Percentiles rank a stretch among this genome's conserved stretches.
Conservation (phyloP, 2,329 filamentous ascomycete genomes). For the Fusarium fujikuroi region DNA sequence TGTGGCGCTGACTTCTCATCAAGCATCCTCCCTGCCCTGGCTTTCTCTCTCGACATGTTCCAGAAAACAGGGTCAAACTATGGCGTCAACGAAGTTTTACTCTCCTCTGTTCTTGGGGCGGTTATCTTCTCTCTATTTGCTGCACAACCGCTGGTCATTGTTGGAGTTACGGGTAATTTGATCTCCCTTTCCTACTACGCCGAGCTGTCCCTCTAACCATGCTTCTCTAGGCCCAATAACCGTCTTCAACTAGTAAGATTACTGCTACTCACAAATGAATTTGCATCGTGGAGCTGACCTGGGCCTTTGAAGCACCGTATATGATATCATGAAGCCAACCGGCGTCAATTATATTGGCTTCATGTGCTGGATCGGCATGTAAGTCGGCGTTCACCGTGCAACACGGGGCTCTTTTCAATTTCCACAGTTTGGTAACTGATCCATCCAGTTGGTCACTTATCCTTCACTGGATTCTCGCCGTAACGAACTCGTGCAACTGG, state of each 20-base stretch:
- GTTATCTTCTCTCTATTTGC: conserved; percentile 84
- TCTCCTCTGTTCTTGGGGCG: conserved; percentile 83
- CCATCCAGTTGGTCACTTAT: conserved; percentile 77
- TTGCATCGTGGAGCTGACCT: conserved; percentile 4
- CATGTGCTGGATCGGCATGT: conserved; percentile 91
- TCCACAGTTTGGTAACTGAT: not conserved
- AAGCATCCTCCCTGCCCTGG: conserved; percentile 86
- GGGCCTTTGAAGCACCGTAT: conserved; percentile 73
- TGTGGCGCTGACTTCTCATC: conserved; percentile 23
- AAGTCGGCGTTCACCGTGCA: conserved; percentile 44
- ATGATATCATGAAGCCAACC: conserved; percentile 82
- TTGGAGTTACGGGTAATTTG: conserved; percentile 78
- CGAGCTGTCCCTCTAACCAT: conserved; percentile 7
- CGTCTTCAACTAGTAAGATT: conserved; percentile 82
- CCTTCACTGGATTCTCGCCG: conserved; percentile 85
- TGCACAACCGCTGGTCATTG: conserved; percentile 88
- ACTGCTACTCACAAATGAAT: not conserved
- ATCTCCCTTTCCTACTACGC: not conserved
- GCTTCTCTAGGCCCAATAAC: conserved; percentile 77
- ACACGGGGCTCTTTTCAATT: too few relatives aligned
- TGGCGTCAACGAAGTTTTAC: conserved; percentile 90
- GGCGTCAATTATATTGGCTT: conserved; percentile 87
- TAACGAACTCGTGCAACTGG: conserved; percentile 88
- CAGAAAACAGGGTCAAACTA: conserved; percentile 86
- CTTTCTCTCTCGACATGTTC: conserved; percentile 94